phyloP scores from a whole-genome alignment of 257 asterid genomes.

The Ocimum tenuiflorum region DNA sequence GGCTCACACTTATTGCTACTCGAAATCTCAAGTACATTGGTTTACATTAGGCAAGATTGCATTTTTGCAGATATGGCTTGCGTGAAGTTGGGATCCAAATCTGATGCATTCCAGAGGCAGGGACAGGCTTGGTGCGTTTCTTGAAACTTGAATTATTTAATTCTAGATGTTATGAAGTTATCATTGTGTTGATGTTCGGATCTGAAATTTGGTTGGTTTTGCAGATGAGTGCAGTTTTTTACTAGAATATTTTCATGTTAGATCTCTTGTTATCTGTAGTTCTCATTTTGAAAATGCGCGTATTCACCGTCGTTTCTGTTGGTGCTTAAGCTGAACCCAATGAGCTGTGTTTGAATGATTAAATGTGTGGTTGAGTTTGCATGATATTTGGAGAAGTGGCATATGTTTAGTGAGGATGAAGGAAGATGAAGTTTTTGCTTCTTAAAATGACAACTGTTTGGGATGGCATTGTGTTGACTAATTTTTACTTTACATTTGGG shows the following conservation, averaged over 20 bases:
- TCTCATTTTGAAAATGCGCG: background rate
- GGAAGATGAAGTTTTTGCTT: background rate
- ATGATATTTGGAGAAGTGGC: background rate
- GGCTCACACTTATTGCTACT: constrained; percentile 7
- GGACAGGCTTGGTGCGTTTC: constrained; percentile 69
- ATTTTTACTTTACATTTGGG: background rate
- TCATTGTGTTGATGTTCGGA: background rate
- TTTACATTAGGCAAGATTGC: constrained; percentile 6
- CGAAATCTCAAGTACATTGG: constrained; percentile 10
- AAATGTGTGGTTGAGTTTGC: background rate
- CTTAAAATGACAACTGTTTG: background rate
- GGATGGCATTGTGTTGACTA: background rate
- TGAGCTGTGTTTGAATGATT: background rate
- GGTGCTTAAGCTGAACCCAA: background rate
- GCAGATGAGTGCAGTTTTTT: background rate
- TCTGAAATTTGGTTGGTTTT: background rate
- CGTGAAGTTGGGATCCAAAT: constrained; percentile 79
- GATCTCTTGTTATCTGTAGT: background rate
- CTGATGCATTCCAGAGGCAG: constrained; percentile 70
- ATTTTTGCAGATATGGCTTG: constrained; percentile 52
- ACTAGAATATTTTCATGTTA: background rate
- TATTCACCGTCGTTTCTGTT: background rate
- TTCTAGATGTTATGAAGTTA: background rate
- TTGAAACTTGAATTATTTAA: background rate
- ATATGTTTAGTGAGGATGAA: background rate